Percentiles rank a stretch among this genome's conserved stretches.
These are phyloP conservation scores for Raphidocelis subcapitata DNA, from an alignment of 139 green algal species.

Conservation along the genomic window DNA sequence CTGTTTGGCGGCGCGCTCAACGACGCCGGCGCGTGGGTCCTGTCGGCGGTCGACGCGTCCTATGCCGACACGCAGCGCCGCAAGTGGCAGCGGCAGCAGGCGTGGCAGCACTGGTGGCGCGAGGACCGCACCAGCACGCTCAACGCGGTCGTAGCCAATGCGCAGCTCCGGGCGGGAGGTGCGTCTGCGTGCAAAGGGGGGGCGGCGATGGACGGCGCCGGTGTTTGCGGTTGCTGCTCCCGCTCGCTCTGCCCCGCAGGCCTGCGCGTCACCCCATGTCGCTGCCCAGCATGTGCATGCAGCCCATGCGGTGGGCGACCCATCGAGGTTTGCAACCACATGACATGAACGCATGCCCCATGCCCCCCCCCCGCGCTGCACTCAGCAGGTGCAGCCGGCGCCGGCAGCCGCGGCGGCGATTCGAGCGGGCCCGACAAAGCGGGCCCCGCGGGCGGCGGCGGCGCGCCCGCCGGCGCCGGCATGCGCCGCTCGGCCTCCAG, in stretches of 20 bases:
- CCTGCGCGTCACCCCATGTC: too few species aligned
- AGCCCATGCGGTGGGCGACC: too few species aligned
- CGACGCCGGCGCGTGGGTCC: slow-evolving; percentile 27
- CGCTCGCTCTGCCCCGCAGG: neutral
- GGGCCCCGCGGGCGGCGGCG: too few species aligned
- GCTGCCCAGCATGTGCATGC: too few species aligned
- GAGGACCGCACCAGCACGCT: slow-evolving; percentile 9
- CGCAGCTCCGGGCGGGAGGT: neutral
- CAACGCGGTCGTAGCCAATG: slow-evolving; percentile 23
- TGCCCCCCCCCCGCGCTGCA: too few species aligned
- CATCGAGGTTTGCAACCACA: too few species aligned
- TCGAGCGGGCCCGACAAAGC: too few species aligned
- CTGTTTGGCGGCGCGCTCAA: slow-evolving; percentile 39
- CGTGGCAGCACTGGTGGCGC: slow-evolving; percentile 18
- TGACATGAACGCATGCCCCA: too few species aligned
- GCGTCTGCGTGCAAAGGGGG: neutral
- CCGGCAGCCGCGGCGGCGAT: too few species aligned
- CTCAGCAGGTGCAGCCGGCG: too few species aligned
- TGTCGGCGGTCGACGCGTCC: slow-evolving; percentile 5
- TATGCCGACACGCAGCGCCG: neutral
- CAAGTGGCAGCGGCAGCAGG: slow-evolving; percentile 1
- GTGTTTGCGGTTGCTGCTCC: neutral
- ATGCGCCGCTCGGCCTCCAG: too few species aligned
- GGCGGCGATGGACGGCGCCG: neutral
- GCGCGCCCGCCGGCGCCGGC: too few species aligned